Percentiles rank a stretch among this genome's conserved stretches.
Conservation (phyloP, 495 filamentous ascomycete species). For the Rhypophila decipiens region DNA sequence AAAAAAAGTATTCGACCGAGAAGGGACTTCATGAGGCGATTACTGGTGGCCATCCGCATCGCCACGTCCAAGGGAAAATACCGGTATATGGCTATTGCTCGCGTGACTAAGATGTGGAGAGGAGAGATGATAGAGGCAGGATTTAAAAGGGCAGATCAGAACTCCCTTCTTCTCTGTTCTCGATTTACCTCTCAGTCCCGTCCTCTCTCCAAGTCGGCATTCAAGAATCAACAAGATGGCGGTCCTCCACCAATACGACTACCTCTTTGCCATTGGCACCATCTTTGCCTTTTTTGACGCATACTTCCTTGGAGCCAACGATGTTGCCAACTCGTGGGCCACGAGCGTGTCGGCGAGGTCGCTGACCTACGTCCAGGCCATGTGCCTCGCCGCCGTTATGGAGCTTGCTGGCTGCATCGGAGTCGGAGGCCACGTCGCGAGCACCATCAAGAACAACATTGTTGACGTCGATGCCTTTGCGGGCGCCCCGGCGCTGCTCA, state of each 20-base stretch:
- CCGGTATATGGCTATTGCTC: neutral
- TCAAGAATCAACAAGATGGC: conserved; percentile 1
- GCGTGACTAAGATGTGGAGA: neutral
- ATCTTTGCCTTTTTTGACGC: conserved; percentile 70
- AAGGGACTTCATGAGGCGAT: neutral
- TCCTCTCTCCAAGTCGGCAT: neutral
- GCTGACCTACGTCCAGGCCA: conserved; percentile 59
- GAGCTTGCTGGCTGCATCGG: conserved; percentile 61
- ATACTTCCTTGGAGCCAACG: conserved; percentile 47
- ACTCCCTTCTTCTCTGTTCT: neutral
- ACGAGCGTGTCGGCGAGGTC: conserved; percentile 65
- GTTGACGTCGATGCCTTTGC: conserved; percentile 48
- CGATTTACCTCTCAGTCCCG: neutral
- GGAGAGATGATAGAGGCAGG: neutral
- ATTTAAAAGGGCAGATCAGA: neutral
- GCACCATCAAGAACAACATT: conserved; percentile 63
- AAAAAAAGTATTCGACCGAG: neutral
- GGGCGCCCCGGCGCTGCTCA: conserved; percentile 46
- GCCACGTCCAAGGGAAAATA: neutral
- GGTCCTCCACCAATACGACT: conserved; percentile 52
- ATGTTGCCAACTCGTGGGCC: conserved; percentile 74
- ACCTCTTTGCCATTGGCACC: conserved; percentile 69
- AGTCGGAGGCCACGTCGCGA: conserved; percentile 57
- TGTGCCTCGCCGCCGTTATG: conserved; percentile 59
- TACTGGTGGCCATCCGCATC: no score